Evolutionary conservation across 257 asterid species (phyloP).

Genomic region (Penstemon newberryi): DNA sequence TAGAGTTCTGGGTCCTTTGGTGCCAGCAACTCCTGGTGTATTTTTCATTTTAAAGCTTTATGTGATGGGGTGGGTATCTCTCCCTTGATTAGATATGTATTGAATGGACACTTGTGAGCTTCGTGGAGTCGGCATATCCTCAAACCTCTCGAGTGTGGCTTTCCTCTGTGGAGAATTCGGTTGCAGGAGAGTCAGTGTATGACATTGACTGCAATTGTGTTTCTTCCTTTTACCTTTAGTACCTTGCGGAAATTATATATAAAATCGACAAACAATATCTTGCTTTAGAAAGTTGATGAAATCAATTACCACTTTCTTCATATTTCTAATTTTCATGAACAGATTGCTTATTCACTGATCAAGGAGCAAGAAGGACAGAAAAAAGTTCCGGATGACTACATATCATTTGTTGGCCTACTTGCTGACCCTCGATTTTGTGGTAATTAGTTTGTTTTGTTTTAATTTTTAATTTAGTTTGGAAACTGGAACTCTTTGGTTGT

Average conservation of each 20-base stretch:
- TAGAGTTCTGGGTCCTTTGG: constrained; percentile 18
- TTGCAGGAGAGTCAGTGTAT: not conserved
- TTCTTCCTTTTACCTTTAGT: no score
- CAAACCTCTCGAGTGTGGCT: no score
- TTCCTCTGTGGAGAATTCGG: constrained; percentile 7
- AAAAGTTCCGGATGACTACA: constrained; percentile 68
- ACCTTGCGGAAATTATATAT: constrained; percentile 18
- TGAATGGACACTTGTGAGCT: constrained; percentile 6
- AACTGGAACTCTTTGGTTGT: not conserved
- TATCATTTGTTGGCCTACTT: constrained; percentile 91
- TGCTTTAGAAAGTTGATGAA: not conserved
- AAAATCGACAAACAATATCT: not conserved
- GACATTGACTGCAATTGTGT: no score
- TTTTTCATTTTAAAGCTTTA: not conserved
- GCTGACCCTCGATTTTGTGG: constrained; percentile 95
- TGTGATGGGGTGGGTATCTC: no score
- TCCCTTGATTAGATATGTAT: constrained; percentile 16
- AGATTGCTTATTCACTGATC: constrained; percentile 91
- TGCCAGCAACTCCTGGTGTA: constrained; percentile 18
- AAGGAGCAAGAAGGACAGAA: constrained; percentile 91
- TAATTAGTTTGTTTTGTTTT: constrained; percentile 34
- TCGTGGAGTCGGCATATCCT: not conserved
- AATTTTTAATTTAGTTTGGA: constrained; percentile 4
- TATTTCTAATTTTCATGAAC: constrained; percentile 26
- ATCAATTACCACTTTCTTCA: not conserved